Evolutionary conservation across 306 rosid species (phyloP), one percentile per base, ranked within the genome.

Genomic region (Delonix regia): DNA sequence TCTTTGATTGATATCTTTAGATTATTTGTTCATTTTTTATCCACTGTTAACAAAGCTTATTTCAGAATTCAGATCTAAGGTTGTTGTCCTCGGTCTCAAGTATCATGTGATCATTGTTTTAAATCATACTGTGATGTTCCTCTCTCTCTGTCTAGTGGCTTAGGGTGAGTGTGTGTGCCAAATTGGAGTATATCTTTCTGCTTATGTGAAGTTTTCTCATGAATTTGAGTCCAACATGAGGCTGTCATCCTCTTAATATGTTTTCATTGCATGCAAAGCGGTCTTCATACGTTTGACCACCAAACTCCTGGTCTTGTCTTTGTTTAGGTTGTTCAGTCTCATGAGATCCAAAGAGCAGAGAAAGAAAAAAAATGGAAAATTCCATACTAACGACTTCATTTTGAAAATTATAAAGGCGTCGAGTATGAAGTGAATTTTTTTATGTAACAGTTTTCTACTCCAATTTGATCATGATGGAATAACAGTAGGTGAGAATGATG

Each of bases 1-100:
- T 78, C 78, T 65, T 76, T 68, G 22, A 75, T 34, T 65, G 24
- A 61, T 65, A 71, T 70, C 53, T 57, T 61, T 71, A 51, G 75
- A 53, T 76, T 65, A 24, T 64, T 76, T 48, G 44, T 42, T 67
- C 72, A 42, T 42, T 13, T 42, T 65, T 65, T 12, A 22, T 11
- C 51, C 19, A 67, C 24, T 67, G 14, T 19, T 21, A 39, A 41
- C 34, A 6, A 22, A 66, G 71, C 33, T 39, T 21, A 21, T 66
- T 39, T 41, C 34, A 53, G 62, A 64, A n/a, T 73, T n/a, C 49
- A 60, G 57, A 10, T 57, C 60, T 34, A 63, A 56, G 69, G 30
- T 68, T 74, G 22, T 68, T 62, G 53, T 80, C 12, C 60, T 61
- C 47, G 2, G 67, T 74, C 64, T 59, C 75, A 24, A 68, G 48